phyloP scores from a whole-genome alignment of 169 alveolate genomes.

The Eimeria zaria region DNA sequence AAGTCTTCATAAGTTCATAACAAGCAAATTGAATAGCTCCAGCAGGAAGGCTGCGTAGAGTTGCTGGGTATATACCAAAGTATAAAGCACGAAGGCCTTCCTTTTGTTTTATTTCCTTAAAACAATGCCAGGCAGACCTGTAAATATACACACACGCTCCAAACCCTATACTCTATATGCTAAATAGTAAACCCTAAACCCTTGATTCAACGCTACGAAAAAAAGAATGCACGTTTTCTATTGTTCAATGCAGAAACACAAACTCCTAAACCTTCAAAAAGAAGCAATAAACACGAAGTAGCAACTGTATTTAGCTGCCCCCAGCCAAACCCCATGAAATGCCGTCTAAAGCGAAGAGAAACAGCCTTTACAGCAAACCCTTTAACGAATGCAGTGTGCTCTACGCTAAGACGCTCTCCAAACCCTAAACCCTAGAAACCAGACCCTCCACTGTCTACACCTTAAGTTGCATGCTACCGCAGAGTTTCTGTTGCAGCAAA shows the following conservation, averaged over 20 bases:
- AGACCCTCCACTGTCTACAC: too few species aligned
- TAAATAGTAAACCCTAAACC: too few species aligned
- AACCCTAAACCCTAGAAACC: too few species aligned
- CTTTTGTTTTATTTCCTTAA: constrained; percentile 1
- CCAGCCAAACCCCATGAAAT: too few species aligned
- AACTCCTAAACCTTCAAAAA: background rate
- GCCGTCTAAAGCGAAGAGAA: too few species aligned
- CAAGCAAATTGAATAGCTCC: constrained; percentile 94
- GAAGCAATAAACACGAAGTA: background rate
- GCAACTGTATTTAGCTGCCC: too few species aligned
- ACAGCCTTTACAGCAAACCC: too few species aligned
- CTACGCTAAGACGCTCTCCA: too few species aligned
- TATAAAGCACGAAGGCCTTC: constrained; percentile 91
- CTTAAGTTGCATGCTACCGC: too few species aligned
- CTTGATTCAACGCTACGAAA: too few species aligned
- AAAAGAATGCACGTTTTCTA: background rate
- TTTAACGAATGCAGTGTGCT: too few species aligned
- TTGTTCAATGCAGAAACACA: background rate
- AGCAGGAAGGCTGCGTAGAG: constrained; percentile 92
- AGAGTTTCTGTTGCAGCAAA: too few species aligned
- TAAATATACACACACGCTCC: background rate
- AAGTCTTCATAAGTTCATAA: constrained; percentile 87
- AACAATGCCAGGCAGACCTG: constrained; percentile 73
- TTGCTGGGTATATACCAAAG: constrained; percentile 92
- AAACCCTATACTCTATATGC: background rate